phyloP scores from a whole-genome alignment of 768 basidiomycete genomes.

The Multifurca ochricompacta region DNA sequence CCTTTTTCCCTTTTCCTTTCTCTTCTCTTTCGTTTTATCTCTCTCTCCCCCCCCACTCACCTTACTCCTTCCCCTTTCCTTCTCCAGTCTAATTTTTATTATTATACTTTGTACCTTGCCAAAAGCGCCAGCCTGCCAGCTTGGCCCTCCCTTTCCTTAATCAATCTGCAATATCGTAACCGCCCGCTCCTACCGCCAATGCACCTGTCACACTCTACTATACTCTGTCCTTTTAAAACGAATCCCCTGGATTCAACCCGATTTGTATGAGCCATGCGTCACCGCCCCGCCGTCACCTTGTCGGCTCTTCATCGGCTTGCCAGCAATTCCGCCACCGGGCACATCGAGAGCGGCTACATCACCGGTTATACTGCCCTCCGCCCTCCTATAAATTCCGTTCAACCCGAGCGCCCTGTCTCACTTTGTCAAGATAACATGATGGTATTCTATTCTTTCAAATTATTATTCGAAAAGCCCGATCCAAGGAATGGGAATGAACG shows the following conservation, averaged over 20 bases:
- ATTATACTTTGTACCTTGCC: no score
- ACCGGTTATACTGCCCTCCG: background rate
- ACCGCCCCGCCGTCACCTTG: background rate
- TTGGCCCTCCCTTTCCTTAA: background rate
- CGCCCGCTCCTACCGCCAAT: background rate
- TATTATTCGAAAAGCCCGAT: slow-evolving; percentile 7
- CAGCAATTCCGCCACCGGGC: background rate
- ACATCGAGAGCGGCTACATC: background rate
- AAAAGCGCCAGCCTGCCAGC: no score
- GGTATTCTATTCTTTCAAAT: no score
- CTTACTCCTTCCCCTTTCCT: background rate
- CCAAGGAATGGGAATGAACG: background rate
- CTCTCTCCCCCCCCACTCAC: background rate
- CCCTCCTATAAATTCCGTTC: no score
- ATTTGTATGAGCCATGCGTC: background rate
- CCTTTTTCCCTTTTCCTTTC: no score
- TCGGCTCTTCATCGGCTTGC: slow-evolving; percentile 14
- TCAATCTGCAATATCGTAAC: background rate
- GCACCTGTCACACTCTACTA: background rate
- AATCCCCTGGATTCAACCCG: no score
- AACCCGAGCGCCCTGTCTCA: background rate
- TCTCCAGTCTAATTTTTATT: no score
- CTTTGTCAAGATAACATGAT: no score
- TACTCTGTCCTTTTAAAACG: background rate
- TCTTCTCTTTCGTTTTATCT: no score